Evolutionary conservation across 2,329 filamentous ascomycete species (phyloP), one percentile per base, ranked within the genome.

Genomic region (Helicocarpus griseus): DNA sequence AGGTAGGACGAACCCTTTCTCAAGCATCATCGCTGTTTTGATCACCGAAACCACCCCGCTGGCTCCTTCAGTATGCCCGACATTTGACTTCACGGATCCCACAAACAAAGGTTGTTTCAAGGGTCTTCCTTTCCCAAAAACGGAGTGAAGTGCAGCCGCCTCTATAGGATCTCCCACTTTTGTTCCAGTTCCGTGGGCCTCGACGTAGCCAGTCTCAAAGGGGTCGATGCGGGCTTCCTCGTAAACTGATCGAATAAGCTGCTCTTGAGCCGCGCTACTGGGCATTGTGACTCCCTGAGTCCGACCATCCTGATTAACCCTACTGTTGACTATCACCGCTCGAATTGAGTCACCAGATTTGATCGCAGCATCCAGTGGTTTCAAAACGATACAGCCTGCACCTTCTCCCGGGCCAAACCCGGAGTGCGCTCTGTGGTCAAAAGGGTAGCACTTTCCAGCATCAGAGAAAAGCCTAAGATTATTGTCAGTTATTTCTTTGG

Each of bases 171-270:
- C 77, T 3, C 78, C 78, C 1, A 74, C 71, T 41, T 70, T 70
- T 28, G 77, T 80, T 7, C 77, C 77, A 0, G 77, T 79, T 22
- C 76, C 77, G 59, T 81, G 78, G 4, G 75, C 75, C 57, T 81
- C 70, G 24, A 72, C 61, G 50, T 67, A 72, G 0, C 54, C 60
- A 2, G 63, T 65, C 3, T 59, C 50, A 2, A 54, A 49, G 2
- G 58, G 58, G 17, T 62, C 58, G 21, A 71, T 52, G 4, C 56
- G 56, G 6, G 65, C 63, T 2, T 61, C 61, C 1, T 55, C 57
- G 51, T 72, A 71, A 5, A 65, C 65, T 1, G 63, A 53, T 6
- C 61, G 58, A 39, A 73, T 71, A 7, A 73, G 54, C 1, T 52
- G 43, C 2, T 57, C 61, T 54, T 73, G 71, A 8, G 69, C 65